These are phyloP conservation scores for Neotropicomus parvogracilis DNA, from an alignment of 1,284 basidiomycete species.

Conservation along the genomic window DNA sequence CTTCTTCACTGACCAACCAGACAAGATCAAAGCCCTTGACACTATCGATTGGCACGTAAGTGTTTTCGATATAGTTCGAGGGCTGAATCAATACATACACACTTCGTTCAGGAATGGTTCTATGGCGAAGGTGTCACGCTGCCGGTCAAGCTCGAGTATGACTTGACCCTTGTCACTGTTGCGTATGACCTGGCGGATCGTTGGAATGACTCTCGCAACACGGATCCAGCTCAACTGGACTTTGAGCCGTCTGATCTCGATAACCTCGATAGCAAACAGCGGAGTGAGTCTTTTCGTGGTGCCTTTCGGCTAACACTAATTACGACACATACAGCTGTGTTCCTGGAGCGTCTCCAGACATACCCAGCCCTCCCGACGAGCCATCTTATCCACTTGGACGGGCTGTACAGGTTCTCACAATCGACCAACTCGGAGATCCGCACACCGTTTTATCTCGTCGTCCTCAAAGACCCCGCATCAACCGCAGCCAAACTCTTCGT, in stretches of 20 bases:
- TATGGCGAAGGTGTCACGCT: constrained; percentile 79
- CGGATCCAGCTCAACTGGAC: constrained; percentile 43
- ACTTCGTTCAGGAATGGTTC: constrained; percentile 74
- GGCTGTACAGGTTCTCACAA: constrained; percentile 51
- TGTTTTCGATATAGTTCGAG: constrained; percentile 1
- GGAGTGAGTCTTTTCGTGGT: constrained; percentile 37
- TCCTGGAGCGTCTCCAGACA: constrained; percentile 66
- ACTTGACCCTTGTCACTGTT: constrained; percentile 73
- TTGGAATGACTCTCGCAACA: constrained; percentile 71
- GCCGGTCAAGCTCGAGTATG: constrained; percentile 82
- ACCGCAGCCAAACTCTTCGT: constrained; percentile 48
- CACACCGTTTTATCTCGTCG: constrained; percentile 65
- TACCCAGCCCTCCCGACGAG: constrained; percentile 52
- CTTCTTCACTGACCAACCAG: constrained; percentile 67
- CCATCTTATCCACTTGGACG: constrained; percentile 54
- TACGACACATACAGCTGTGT: constrained; percentile 49
- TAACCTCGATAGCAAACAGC: constrained; percentile 65
- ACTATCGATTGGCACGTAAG: constrained; percentile 79
- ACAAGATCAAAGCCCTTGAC: constrained; percentile 69
- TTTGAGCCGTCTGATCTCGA: constrained; percentile 58
- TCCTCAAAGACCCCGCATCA: constrained; percentile 51
- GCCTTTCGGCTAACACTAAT: neutral
- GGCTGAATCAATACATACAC: neutral
- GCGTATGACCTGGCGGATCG: constrained; percentile 70
- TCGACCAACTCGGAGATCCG: constrained; percentile 70